These are phyloP conservation scores for Yarrowia yakushimensis DNA, from an alignment of 805 yeast genomes.

Conservation along the genomic window DNA sequence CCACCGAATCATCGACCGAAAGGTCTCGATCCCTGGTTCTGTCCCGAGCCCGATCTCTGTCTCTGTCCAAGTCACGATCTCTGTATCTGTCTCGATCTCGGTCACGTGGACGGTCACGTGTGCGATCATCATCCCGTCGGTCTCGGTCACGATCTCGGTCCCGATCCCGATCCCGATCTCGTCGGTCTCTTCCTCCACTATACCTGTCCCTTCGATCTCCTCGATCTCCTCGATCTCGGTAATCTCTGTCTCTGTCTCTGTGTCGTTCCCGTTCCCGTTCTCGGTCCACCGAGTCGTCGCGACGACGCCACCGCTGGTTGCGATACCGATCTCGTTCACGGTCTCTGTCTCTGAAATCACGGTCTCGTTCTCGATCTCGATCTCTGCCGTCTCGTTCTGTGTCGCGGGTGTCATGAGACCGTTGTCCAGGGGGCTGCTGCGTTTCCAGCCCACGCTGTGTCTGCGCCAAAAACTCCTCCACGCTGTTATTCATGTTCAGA, in stretches of 20 bases:
- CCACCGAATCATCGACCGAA: not conserved
- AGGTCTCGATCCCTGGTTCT: conserved; percentile 30
- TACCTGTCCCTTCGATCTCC: conserved; percentile 22
- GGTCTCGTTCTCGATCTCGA: conserved; percentile 16
- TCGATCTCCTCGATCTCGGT: conserved; percentile 25
- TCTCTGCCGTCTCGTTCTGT: conserved; percentile 4
- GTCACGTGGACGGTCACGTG: not conserved
- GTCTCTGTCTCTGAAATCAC: conserved; percentile 14
- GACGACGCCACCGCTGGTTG: conserved; percentile 5
- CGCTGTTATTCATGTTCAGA: conserved; percentile 7
- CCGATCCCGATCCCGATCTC: not conserved
- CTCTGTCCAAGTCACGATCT: conserved; percentile 26
- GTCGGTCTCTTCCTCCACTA: not conserved
- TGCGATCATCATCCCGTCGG: not conserved
- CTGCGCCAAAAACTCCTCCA: conserved; percentile 25
- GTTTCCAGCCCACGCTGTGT: not conserved
- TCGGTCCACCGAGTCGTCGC: conserved; percentile 11
- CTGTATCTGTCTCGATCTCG: conserved; percentile 28
- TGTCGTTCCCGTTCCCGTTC: conserved; percentile 11
- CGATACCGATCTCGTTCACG: conserved; percentile 2
- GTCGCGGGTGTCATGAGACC: not conserved
- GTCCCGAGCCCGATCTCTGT: conserved; percentile 28
- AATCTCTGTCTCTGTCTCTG: conserved; percentile 19
- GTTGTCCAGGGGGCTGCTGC: not conserved
- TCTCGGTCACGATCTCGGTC: not conserved